Evolutionary conservation across 805 yeast species (phyloP), one percentile per base, ranked within the genome.

Genomic region (Candida manassasensis): DNA sequence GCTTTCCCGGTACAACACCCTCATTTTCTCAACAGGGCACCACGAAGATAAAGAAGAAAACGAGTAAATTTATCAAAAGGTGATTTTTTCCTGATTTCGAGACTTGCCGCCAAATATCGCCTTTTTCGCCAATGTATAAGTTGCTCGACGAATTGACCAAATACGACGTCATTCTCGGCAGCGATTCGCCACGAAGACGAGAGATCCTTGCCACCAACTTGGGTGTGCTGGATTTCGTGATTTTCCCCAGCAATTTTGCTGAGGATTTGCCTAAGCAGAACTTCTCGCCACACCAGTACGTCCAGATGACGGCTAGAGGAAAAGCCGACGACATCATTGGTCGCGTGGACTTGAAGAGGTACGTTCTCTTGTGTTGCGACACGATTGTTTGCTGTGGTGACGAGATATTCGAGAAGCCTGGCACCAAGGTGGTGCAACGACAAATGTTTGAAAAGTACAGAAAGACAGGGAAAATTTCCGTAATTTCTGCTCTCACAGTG

Each of bases 101-200:
- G 10, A 7, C 10, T 19, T 19, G 22, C 9, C 22, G 10, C 22
- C 22, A 19, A 19, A 10, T 19, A 7, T 19, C 22, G 7, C 10
- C 22, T 19, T 19, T 19, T 7, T 7, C 22, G 22, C 7, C 6
- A 17, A 32, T 32, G 35, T 5, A 14, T 27, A 30, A 33, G n/a
- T 13, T 43, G 19, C 36, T 39, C 24, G 26, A 35, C 14, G 21
- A 37, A 26, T 29, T 45, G 3, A 14, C 19, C 7, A 21, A 31
- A 3, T 35, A 22, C 42, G 49, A 55, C 3, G 61, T 89, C 17
- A 63, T 86, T 4, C 67, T 90, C 5, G 96, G 95, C 0, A 86
- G 96, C 2, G 73, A 84, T 1, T 89, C 97, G 0, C 90, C 94
- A 2, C 69, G 96, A 40, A 63, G 98, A 38, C 59, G 64, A 36